These are phyloP conservation scores for Botrytis aclada DNA, from an alignment of 2,329 filamentous ascomycete genomes.

Conservation along the genomic window DNA sequence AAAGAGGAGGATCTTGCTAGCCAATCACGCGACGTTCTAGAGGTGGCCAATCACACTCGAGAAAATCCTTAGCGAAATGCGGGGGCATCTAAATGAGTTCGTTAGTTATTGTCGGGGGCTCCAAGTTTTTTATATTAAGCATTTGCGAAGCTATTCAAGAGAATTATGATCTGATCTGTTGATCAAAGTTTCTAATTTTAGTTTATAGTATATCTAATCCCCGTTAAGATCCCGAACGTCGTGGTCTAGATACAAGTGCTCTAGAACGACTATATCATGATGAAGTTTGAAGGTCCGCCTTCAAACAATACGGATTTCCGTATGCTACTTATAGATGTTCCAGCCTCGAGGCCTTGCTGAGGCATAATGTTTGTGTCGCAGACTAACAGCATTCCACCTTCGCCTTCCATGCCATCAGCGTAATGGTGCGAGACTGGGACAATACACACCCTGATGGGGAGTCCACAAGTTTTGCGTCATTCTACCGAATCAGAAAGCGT, in stretches of 20 bases:
- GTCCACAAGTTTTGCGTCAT: background rate
- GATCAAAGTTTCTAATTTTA: too few species aligned
- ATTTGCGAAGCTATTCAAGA: fast-evolving
- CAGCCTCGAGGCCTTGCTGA: background rate
- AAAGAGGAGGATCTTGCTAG: background rate
- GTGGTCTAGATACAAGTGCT: background rate
- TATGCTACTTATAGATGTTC: background rate
- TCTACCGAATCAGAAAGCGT: background rate
- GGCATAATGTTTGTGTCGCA: background rate
- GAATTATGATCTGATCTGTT: fast-evolving
- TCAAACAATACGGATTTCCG: fast-evolving
- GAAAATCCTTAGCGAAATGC: background rate
- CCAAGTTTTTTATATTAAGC: fast-evolving
- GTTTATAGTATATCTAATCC: background rate
- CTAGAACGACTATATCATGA: background rate
- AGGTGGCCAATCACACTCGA: background rate
- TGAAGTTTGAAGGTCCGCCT: background rate
- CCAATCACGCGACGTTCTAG: background rate
- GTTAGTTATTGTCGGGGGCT: background rate
- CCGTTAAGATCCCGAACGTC: background rate
- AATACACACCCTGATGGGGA: background rate
- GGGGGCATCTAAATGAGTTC: background rate
- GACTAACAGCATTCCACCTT: background rate
- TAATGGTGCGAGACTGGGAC: fast-evolving
- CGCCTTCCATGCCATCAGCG: background rate